Evolutionary conservation across 2,329 filamentous ascomycete species (phyloP).

Genomic region (Chrysosporium queenslandicum): DNA sequence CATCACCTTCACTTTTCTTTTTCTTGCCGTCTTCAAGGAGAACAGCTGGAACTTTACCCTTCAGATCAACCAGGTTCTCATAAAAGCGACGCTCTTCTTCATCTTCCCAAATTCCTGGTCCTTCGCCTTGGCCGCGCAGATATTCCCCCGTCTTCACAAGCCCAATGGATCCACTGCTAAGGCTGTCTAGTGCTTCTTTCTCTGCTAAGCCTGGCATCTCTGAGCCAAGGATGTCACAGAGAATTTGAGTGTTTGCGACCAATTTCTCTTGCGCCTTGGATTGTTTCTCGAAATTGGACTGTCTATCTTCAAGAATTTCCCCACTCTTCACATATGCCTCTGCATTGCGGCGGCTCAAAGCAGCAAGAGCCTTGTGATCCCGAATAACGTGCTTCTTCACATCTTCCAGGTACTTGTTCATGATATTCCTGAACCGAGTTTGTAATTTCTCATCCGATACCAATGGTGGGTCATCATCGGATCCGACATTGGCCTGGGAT

Average conservation of each 20-base stretch:
- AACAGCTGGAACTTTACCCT: slow-evolving; percentile 89
- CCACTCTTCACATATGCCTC: slow-evolving; percentile 98
- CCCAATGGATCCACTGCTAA: slow-evolving; percentile 69
- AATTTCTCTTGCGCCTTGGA: slow-evolving; percentile 86
- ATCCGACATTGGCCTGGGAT: slow-evolving; percentile 36
- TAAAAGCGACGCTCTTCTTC: slow-evolving; percentile 97
- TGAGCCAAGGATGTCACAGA: slow-evolving; percentile 75
- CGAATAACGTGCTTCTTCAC: slow-evolving; percentile 78
- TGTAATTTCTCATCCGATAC: slow-evolving; percentile 64
- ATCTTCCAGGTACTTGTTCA: slow-evolving; percentile 84
- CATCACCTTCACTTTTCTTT: slow-evolving; percentile 74
- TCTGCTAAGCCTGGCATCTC: slow-evolving; percentile 94
- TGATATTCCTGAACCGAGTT: slow-evolving; percentile 73
- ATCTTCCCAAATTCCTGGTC: slow-evolving; percentile 94
- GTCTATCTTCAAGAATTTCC: slow-evolving; percentile 94
- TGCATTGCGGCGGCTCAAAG: slow-evolving; percentile 85
- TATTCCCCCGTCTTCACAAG: slow-evolving; percentile 92
- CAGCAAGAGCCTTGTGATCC: slow-evolving; percentile 82
- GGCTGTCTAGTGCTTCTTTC: slow-evolving; percentile 58
- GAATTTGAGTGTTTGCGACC: slow-evolving; percentile 75
- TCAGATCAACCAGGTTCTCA: slow-evolving; percentile 89
- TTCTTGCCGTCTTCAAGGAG: slow-evolving; percentile 90
- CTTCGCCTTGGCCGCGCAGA: slow-evolving; percentile 77
- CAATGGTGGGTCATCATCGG: slow-evolving; percentile 59
- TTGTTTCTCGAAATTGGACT: slow-evolving; percentile 90